These are phyloP conservation scores for Penicillium verrucosum DNA, from an alignment of 2,329 filamentous ascomycete genomes.

Conservation along the genomic window DNA sequence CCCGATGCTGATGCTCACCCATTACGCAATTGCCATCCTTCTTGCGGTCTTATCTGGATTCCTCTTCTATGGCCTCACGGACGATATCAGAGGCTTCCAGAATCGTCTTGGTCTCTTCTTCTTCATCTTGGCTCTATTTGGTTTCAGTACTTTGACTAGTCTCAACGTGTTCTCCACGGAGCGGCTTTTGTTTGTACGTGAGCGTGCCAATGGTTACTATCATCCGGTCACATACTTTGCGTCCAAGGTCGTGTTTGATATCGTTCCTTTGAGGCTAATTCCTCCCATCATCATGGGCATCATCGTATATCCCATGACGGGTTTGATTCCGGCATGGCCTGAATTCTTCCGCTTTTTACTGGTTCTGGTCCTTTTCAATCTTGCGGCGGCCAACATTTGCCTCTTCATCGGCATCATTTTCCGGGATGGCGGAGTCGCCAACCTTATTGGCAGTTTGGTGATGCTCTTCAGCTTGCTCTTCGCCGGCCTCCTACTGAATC, in stretches of 20 bases:
- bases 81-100: slow-evolving; percentile 96
- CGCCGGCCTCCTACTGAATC: slow-evolving; percentile 88
- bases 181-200: slow-evolving; percentile 83
- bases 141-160: slow-evolving; percentile 92
- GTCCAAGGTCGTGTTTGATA: slow-evolving; percentile 97
- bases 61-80: slow-evolving; percentile 92
- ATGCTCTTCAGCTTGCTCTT: slow-evolving; percentile 98
- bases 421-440: slow-evolving; percentile 86
- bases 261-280: slow-evolving; percentile 88
- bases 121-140: slow-evolving; percentile 91
- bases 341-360: slow-evolving; percentile 91
- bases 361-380: slow-evolving; percentile 90
- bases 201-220: slow-evolving; percentile 96
- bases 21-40: slow-evolving; percentile 95
- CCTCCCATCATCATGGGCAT: slow-evolving; percentile 92
- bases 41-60: slow-evolving; percentile 92
- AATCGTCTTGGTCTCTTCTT: slow-evolving; percentile 97
- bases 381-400: slow-evolving; percentile 89
- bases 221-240: slow-evolving; percentile 89
- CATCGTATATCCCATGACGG: slow-evolving; percentile 98
- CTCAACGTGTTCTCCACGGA: slow-evolving; percentile 91
- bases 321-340: slow-evolving; percentile 72
- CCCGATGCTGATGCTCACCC: slow-evolving; percentile 95
- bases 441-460: slow-evolving; percentile 86
- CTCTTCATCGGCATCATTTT: slow-evolving; percentile 95